Conservation (phyloP, 2,329 filamentous ascomycete genomes). For the Arthrobotrys iridis region DNA sequence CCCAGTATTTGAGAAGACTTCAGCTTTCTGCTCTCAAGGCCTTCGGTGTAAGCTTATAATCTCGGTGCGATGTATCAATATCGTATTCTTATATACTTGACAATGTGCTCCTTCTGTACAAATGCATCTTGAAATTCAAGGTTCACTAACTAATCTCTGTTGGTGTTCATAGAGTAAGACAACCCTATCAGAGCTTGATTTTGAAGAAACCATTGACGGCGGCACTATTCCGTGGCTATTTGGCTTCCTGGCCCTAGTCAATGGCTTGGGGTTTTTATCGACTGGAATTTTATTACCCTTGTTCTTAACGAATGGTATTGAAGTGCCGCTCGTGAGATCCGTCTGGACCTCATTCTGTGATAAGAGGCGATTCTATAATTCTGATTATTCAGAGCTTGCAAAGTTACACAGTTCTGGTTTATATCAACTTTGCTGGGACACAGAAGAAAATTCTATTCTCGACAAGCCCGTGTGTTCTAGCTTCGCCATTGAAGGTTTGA, state of each 20-base stretch:
- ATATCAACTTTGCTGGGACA: conserved; percentile 9
- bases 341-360: conserved; percentile 7
- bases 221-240: conserved; percentile 11
- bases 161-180: not conserved
- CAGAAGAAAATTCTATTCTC: not conserved
- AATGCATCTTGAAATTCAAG: not conserved
- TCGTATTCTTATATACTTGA: no score
- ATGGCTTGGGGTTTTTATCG: not conserved
- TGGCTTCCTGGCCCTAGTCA: not conserved
- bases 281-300: not conserved
- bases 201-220: not conserved
- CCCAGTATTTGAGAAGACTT: not conserved
- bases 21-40: not conserved
- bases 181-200: not conserved
- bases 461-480: not conserved
- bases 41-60: not conserved
- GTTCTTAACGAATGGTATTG: not conserved
- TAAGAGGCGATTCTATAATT: not conserved
- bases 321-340: not conserved
- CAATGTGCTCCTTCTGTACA: no score
- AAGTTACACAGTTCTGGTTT: not conserved
- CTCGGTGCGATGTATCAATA: no score
- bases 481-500: not conserved
- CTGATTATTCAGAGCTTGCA: not conserved
- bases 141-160: not conserved